Conservation (phyloP, 495 filamentous ascomycete genomes). For the Trichocladium antarcticum region DNA sequence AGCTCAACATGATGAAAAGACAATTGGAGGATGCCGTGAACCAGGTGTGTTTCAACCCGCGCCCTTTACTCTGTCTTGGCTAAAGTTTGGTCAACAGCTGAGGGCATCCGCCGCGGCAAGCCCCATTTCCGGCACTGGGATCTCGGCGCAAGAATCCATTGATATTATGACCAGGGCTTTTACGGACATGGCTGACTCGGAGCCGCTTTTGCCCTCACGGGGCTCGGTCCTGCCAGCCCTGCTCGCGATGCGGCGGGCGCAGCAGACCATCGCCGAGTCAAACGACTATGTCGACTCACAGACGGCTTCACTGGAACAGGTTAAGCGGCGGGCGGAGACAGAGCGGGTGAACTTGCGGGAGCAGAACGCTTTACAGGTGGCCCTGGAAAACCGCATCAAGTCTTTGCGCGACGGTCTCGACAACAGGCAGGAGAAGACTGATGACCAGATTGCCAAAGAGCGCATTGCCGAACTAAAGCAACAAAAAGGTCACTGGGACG, state of each 20-base stretch:
- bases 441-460: constrained; percentile 49
- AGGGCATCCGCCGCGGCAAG: constrained; percentile 2
- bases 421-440: constrained; percentile 45
- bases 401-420: constrained; percentile 43
- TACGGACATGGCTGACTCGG: constrained; percentile 45
- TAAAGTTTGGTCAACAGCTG: constrained; percentile 12
- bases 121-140: constrained; percentile 1
- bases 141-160: constrained; percentile 22
- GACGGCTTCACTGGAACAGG: constrained; percentile 40
- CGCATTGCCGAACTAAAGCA: constrained; percentile 46
- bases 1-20: constrained; percentile 52
- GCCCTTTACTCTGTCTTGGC: neutral
- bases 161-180: constrained; percentile 56
- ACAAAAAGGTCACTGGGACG: constrained; percentile 45
- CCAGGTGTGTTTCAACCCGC: constrained; percentile 20
- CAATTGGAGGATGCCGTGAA: constrained; percentile 53
- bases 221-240: constrained; percentile 61
- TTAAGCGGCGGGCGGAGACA: constrained; percentile 43
- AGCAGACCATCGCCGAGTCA: constrained; percentile 51
- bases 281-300: constrained; percentile 48
- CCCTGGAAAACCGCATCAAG: constrained; percentile 37
- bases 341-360: constrained; percentile 55
- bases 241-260: constrained; percentile 54
- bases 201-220: constrained; percentile 52
- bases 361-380: constrained; percentile 48